phyloP scores from a whole-genome alignment of 495 filamentous ascomycete species.

The Penicillium psychrofluorescens region DNA sequence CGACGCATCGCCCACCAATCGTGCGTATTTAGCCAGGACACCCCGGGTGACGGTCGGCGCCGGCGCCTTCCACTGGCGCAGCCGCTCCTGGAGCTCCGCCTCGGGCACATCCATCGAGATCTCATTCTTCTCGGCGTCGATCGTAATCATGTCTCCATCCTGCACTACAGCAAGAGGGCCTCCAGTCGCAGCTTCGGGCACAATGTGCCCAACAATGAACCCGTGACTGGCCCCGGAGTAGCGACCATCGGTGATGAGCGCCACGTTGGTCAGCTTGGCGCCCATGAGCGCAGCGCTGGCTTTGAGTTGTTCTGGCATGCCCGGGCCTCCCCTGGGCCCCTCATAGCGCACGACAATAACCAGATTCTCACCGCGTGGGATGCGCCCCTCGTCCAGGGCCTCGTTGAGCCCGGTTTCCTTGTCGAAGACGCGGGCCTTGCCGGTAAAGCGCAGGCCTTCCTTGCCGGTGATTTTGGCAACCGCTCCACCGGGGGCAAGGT shows the following conservation, averaged over 20 bases:
- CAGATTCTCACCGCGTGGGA: conserved; percentile 74
- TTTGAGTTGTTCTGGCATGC: conserved; percentile 97
- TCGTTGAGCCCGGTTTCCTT: conserved; percentile 75
- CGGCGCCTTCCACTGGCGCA: conserved; percentile 67
- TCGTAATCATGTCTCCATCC: conserved; percentile 80
- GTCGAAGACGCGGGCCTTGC: conserved; percentile 82
- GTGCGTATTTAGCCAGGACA: conserved; percentile 84
- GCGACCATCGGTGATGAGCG: conserved; percentile 87
- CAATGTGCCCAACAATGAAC: conserved; percentile 94
- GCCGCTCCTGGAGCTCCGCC: conserved; percentile 62
- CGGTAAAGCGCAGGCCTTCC: conserved; percentile 77
- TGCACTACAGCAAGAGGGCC: conserved; percentile 75
- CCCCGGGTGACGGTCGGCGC: conserved; percentile 72
- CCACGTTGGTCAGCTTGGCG: conserved; percentile 79
- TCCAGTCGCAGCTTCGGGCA: conserved; percentile 79
- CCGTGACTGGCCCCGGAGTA: conserved; percentile 90
- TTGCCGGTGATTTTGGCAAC: conserved; percentile 99
- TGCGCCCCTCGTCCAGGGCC: conserved; percentile 63
- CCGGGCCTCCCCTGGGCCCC: conserved; percentile 89
- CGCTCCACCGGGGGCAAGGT: conserved; percentile 84
- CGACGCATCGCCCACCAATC: conserved; percentile 65
- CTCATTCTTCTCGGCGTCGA: conserved; percentile 73
- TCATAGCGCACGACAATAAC: conserved; percentile 93
- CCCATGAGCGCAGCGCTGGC: conserved; percentile 90
- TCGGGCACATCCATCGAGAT: conserved; percentile 69